Base-by-base conservation (phyloP, 305 asterid species). In the Plantago lanceolata region DNA sequence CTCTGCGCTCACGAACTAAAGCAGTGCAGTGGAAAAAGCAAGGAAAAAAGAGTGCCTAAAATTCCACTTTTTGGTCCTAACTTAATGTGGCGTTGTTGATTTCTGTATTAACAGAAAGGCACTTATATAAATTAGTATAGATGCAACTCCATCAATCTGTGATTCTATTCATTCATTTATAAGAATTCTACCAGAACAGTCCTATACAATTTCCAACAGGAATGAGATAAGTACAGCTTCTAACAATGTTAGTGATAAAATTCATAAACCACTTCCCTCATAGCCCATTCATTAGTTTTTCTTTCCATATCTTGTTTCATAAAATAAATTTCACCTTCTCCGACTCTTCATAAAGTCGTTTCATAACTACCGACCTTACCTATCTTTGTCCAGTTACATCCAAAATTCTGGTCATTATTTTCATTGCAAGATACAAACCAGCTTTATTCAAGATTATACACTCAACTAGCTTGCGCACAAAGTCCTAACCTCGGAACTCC, bases 1-100 rank as follows among this genome's bases (percentile, higher is more conserved):
- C n/a, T n/a, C n/a, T 37, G 1, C 60, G 51, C 67, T 33, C 40
- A 57, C 19, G 40, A 72, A 66, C 50, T 44, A 67, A 69, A 72
- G 59, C 64, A 55, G 60, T 57, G 47, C 28, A 24, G 28, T 24
- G 2, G 2, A 24, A 24, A 24, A 24, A 24, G 28, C 1, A 24
- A 24, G 3, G 28, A 24, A 24, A 3, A 24, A 24, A 24, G 2
- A 1, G 28, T 24, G 28, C 28, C 28, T 1, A 24, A 24, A 24
- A 1, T 24, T 24, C 1, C 28, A 37, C 55, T 57, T 17, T 60
- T 26, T 12, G 28, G 43, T 37, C 53, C 47, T 11, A 33, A 45
- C 61, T 58, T 68, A 68, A 21, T 68, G 58, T 57, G 56, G 51
- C 15, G 16, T 48, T 33, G 40, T 19, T 57, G 11, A 53, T 26